A percentile compares a stretch with the other conserved stretches of the same genome.
These are phyloP conservation scores for Neonectria coccinea DNA, from an alignment of 2,329 filamentous ascomycete genomes.

Conservation along the genomic window DNA sequence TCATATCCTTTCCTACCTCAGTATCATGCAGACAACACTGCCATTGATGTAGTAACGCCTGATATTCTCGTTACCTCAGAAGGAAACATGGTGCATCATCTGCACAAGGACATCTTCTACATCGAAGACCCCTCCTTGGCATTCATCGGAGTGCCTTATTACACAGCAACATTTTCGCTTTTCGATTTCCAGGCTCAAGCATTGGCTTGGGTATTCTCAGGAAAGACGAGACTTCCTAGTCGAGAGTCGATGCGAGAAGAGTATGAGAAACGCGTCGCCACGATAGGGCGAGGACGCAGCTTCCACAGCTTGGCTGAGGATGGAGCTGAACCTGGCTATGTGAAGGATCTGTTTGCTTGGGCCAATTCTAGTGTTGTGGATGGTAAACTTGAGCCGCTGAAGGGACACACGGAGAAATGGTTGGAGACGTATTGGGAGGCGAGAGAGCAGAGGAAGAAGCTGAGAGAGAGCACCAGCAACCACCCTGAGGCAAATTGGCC, in stretches of 20 bases:
- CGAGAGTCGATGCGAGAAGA: constrained; percentile 24
- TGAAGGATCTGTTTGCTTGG: constrained; percentile 40
- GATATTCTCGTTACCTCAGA: constrained; percentile 70
- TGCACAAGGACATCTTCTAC: constrained; percentile 79
- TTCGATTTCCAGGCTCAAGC: constrained; percentile 78
- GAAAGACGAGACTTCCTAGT: constrained; percentile 50
- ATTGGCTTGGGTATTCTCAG: constrained; percentile 67
- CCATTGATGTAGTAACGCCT: constrained; percentile 61
- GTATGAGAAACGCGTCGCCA: constrained; percentile 40
- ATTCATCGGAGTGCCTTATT: constrained; percentile 74
- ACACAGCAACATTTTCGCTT: constrained; percentile 74
- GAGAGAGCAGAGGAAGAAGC: constrained; percentile 28
- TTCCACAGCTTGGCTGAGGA: constrained; percentile 43
- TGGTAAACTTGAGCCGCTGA: constrained; percentile 17
- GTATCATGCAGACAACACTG: constrained; percentile 54
- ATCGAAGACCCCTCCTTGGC: constrained; percentile 72
- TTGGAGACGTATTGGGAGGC: constrained; percentile 28
- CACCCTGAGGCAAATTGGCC: constrained; percentile 34
- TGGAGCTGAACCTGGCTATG: constrained; percentile 40
- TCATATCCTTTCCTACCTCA: constrained; percentile 72
- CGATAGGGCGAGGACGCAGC: constrained; percentile 36
- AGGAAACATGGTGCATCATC: constrained; percentile 72
- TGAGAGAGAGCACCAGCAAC: constrained; percentile 24
- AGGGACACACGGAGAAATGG: constrained; percentile 35
- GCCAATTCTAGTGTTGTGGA: constrained; percentile 32